phyloP scores from a whole-genome alignment of 805 yeast species.

The Yarrowia phangngaensis region DNA sequence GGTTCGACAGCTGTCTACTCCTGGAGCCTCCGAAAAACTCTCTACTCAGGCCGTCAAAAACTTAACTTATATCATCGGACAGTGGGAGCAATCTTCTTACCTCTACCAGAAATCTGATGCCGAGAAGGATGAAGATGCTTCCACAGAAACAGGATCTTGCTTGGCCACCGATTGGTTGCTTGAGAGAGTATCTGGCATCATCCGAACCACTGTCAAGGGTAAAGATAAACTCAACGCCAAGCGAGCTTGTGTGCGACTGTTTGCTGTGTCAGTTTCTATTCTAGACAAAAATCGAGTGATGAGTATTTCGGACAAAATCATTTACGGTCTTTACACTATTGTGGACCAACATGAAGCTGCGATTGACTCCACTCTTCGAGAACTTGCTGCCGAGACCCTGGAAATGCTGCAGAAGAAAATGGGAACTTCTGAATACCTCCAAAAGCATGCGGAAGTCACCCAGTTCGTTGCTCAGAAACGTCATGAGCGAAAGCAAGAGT shows the following conservation, averaged over 20 bases:
- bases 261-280: slow-evolving; percentile 61
- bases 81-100: slow-evolving; percentile 54
- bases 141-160: slow-evolving; percentile 28
- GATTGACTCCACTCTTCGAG: slow-evolving; percentile 44
- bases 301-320: slow-evolving; percentile 47
- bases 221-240: slow-evolving; percentile 56
- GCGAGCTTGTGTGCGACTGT: slow-evolving; percentile 62
- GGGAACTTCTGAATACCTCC: slow-evolving; percentile 66
- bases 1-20: slow-evolving; percentile 79
- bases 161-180: slow-evolving; percentile 54
- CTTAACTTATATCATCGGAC: slow-evolving; percentile 54
- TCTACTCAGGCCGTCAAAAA: slow-evolving; percentile 65
- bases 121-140: slow-evolving; percentile 31
- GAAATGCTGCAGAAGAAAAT: slow-evolving; percentile 61
- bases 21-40: slow-evolving; percentile 59
- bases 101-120: slow-evolving; percentile 23
- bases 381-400: slow-evolving; percentile 60
- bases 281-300: slow-evolving; percentile 42
- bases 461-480: slow-evolving; percentile 58
- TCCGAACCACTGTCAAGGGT: slow-evolving; percentile 63
- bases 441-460: slow-evolving; percentile 60
- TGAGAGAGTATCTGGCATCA: slow-evolving; percentile 55
- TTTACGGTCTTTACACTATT: slow-evolving; percentile 50
- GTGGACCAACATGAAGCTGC: slow-evolving; percentile 31
- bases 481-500: slow-evolving; percentile 67